These are phyloP conservation scores for Penicillium desertorum DNA, from an alignment of 495 filamentous ascomycete genomes.

Conservation along the genomic window DNA sequence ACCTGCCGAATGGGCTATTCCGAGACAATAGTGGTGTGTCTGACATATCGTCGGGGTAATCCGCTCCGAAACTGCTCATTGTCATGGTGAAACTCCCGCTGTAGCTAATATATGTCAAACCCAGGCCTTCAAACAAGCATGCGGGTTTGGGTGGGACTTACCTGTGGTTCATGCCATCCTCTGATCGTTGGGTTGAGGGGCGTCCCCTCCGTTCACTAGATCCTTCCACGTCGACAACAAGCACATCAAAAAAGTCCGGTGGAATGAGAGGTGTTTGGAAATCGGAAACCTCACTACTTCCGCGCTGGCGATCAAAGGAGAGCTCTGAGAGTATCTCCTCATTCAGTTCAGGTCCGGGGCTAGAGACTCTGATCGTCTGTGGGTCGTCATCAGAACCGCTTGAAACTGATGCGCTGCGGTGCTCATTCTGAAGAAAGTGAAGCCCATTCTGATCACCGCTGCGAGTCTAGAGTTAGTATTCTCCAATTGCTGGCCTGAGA, in stretches of 20 bases:
- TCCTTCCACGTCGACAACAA: not conserved
- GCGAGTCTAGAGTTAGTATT: not conserved
- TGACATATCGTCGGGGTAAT: not conserved
- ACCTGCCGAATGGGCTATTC: not conserved
- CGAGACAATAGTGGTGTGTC: conserved; percentile 1
- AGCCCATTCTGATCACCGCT: not conserved
- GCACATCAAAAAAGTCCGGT: not conserved
- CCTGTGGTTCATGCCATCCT: not conserved
- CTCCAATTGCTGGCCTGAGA: not conserved
- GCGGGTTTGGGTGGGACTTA: not conserved
- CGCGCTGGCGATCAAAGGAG: not conserved
- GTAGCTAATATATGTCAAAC: not conserved
- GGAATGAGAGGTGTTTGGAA: not conserved
- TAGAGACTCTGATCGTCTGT: not conserved
- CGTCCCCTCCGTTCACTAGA: not conserved
- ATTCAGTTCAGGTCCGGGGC: not conserved
- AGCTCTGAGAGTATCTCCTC: not conserved
- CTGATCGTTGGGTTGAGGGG: not conserved
- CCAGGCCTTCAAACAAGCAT: no score
- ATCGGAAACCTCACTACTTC: not conserved
- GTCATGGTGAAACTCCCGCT: not conserved
- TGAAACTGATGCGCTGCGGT: not conserved
- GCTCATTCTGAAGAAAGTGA: not conserved
- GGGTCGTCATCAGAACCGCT: not conserved
- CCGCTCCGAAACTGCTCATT: not conserved